Base-by-base conservation (phyloP, 1,139 yeast species). In the Protomyces lactucae-debilis region DNA sequence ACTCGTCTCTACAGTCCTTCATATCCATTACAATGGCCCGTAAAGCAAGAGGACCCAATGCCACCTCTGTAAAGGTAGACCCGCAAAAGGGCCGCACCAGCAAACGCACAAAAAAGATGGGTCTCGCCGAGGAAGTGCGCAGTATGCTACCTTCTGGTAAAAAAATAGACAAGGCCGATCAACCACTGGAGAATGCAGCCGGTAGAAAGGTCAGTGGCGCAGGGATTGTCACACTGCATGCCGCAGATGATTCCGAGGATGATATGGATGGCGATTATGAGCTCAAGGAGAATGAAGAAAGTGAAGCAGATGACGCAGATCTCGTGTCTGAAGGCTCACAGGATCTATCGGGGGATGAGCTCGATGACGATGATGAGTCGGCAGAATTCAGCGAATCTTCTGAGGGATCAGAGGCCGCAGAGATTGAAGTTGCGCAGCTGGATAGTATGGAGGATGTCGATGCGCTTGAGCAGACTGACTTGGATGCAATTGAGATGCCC, bases 261-360 rank as follows among this genome's bases (percentile, higher is more conserved):
- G 70, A 63, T 9, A 64, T 57, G n/a, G 70, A 66, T 9, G 70
- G 65, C 4, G 70, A 67, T 35, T 69, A 64, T 10, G 69, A 61
- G 12, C 66, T 60, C 9, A 65, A 53, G 32, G 68, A 36, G n/a
- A 60, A 52, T n/a, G 61, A 46, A 16, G 46, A 23, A n/a, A 39
- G 39, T 37, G 61, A 57, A 23, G 67, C 65, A 21, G 67, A 57
- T 63, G 46, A 70, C 40, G 66, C 64, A 12, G 67, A 66, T 10
- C 66, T 66, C 25, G 71, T 65, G 25, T 70, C 69, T 10, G 73
- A 68, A 28, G 70, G 67, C 23, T 70, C 67, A 10, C 72, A 68
- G 18, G 73, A 69, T n/a, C 43, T 52, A 8, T 57, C 61, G 6
- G 61, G 40, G 12, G 61, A 51, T 37, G 61, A 57, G 55, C 55